Conservation (phyloP, 2,329 filamentous ascomycete species). For the Calonectria crousiana region DNA sequence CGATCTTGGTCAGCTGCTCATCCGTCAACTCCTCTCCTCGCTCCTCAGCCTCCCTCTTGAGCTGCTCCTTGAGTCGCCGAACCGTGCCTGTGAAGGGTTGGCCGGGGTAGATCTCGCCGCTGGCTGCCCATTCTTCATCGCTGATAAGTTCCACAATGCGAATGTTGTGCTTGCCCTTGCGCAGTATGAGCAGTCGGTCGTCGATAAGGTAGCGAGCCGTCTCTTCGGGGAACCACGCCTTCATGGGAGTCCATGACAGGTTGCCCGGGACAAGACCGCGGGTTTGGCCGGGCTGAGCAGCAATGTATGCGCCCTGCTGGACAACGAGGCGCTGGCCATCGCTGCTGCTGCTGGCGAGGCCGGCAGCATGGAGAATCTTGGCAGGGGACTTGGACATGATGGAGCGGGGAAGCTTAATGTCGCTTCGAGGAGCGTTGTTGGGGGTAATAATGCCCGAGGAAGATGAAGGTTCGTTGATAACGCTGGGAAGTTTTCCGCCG, state of each 20-base stretch:
- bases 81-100: slow-evolving; percentile 63
- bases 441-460: slow-evolving; percentile 50
- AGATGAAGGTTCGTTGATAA: slow-evolving; percentile 46
- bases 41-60: slow-evolving; percentile 51
- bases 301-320: slow-evolving; percentile 71
- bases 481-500: slow-evolving; percentile 47
- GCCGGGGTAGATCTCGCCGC: slow-evolving; percentile 65
- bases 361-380: slow-evolving; percentile 70
- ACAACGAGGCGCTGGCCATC: slow-evolving; percentile 71
- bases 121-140: slow-evolving; percentile 65
- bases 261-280: slow-evolving; percentile 61
- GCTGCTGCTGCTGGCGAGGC: slow-evolving; percentile 66
- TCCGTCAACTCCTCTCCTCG: slow-evolving; percentile 46
- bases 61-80: slow-evolving; percentile 55
- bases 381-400: slow-evolving; percentile 69
- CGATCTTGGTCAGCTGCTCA: slow-evolving; percentile 41
- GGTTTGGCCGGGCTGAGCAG: slow-evolving; percentile 60
- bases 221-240: slow-evolving; percentile 68
- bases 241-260: slow-evolving; percentile 72
- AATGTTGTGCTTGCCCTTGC: slow-evolving; percentile 74
- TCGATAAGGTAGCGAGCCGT: slow-evolving; percentile 73
- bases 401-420: slow-evolving; percentile 70
- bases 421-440: slow-evolving; percentile 63
- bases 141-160: slow-evolving; percentile 70
- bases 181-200: slow-evolving; percentile 68